Base-by-base conservation (phyloP, 495 filamentous ascomycete genomes). In the Rhypophila decipiens region DNA sequence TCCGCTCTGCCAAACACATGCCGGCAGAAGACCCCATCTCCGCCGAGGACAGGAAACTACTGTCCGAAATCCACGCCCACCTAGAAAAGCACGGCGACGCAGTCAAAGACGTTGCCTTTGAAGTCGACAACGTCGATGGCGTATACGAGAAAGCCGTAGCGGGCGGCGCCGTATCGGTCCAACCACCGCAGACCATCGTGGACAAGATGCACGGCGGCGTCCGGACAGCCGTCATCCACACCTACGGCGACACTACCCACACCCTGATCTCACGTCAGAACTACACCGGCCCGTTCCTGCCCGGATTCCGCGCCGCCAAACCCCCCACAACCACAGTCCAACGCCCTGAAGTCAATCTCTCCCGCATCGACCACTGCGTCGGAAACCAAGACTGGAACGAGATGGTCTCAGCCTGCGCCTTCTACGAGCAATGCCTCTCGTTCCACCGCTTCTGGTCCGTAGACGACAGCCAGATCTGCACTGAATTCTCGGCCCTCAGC, bases 381-480 rank as follows among this genome's bases (percentile, higher is more conserved):
- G 90, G 90, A 37, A 96, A 96, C 65, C 89, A 95, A 67, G 81
- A 85, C 66, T 95, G 90, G 89, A 74, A 82, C 63, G 78, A 86
- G 63, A 90, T 96, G 87, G 83, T 85, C 21, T 74, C 77, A 27
- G 80, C 85, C 24, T 95, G 90, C 68, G 83, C 82, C 49, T 94
- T 88, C 66, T 96, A 96, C 69, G 89, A 95, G 66, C 77, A 81
- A 42, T 83, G 80, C 42, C 83, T 96, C n/a, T 82, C 83, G 31
- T 95, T 95, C 79, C 88, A 93, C 67, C 85, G 89, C 35, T 95
- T 96, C 78, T 95, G 90, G 89, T 85, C 78, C 29, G 88, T 95
- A 24, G 90, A 96, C 62, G 90, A 95, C 67, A 83, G 73, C 49
- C 75, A 89, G 51, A 86, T 95, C 60, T 86, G 79, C 74, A 94